These are phyloP conservation scores for Isatis tinctoria DNA, from an alignment of 345 rosid species.

Conservation along the genomic window DNA sequence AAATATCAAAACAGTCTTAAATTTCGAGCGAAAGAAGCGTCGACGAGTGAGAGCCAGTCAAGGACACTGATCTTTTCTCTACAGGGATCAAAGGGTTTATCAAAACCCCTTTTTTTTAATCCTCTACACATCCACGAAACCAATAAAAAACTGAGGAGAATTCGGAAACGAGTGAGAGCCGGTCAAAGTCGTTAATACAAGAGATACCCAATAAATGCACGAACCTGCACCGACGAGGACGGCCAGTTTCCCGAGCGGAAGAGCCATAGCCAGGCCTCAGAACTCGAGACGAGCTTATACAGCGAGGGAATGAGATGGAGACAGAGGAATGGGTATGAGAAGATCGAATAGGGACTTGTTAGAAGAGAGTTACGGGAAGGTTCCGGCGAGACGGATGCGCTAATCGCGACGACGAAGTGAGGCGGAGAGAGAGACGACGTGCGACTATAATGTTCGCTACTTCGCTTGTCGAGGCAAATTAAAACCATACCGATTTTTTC, in stretches of 20 bases:
- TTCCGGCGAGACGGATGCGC: background rate
- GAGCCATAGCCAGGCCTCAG: constrained; percentile 10
- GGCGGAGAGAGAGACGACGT: constrained; percentile 9
- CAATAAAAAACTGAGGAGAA: background rate
- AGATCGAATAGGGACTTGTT: background rate
- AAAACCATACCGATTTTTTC: background rate
- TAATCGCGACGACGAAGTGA: constrained; percentile 4
- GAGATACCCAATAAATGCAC: background rate
- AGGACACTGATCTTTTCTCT: background rate
- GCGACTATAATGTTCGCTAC: background rate
- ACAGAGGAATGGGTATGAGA: background rate
- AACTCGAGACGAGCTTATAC: background rate
- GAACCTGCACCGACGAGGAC: constrained; percentile 40
- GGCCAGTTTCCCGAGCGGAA: constrained; percentile 36
- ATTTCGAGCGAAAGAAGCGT: background rate
- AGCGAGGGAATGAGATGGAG: background rate
- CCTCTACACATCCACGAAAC: background rate
- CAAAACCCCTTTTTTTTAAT: constrained; percentile 24
- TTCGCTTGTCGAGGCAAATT: background rate
- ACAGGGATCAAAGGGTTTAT: constrained; percentile 21
- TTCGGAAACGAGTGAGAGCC: too few species aligned
- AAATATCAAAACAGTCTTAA: background rate
- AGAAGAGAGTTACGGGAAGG: background rate
- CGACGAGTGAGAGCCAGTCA: background rate
- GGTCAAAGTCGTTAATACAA: background rate